These are phyloP conservation scores for Collybia sordida DNA, from an alignment of 768 basidiomycete species.

Conservation along the genomic window DNA sequence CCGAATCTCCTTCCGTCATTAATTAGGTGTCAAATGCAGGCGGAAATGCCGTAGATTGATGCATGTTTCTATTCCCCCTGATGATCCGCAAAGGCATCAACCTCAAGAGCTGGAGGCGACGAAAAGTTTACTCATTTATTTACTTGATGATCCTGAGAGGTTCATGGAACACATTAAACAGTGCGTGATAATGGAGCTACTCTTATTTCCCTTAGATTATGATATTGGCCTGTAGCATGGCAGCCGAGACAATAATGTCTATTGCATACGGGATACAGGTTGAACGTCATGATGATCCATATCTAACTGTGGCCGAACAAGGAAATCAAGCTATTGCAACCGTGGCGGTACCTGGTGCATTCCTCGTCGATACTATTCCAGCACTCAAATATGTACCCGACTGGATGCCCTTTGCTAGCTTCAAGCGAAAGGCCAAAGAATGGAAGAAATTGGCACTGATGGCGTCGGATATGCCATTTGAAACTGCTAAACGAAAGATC, in stretches of 20 bases:
- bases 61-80: slow-evolving; percentile 17
- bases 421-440: slow-evolving; percentile 12
- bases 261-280: no score
- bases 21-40: slow-evolving; percentile 4
- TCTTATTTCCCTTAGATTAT: not conserved
- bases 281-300: no score
- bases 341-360: slow-evolving; percentile 1
- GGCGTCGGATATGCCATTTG: slow-evolving; percentile 22
- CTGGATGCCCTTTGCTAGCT: slow-evolving; percentile 16
- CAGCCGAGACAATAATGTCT: not conserved
- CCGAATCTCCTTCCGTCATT: no score
- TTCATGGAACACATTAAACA: slow-evolving; percentile 18
- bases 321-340: no score
- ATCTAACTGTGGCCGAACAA: no score
- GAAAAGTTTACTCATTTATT: slow-evolving; percentile 14
- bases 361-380: slow-evolving; percentile 15
- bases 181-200: slow-evolving; percentile 8
- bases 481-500: slow-evolving; percentile 6
- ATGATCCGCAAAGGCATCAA: slow-evolving; percentile 8
- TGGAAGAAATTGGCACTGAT: slow-evolving; percentile 7
- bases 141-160: slow-evolving; percentile 12
- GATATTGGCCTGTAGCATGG: slow-evolving; percentile 2
- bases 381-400: slow-evolving; percentile 10
- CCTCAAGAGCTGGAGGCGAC: slow-evolving; percentile 15
- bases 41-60: slow-evolving; percentile 16